Evolutionary conservation across 345 rosid genomes (phyloP).

Genomic region (Rubroshorea leprosula): DNA sequence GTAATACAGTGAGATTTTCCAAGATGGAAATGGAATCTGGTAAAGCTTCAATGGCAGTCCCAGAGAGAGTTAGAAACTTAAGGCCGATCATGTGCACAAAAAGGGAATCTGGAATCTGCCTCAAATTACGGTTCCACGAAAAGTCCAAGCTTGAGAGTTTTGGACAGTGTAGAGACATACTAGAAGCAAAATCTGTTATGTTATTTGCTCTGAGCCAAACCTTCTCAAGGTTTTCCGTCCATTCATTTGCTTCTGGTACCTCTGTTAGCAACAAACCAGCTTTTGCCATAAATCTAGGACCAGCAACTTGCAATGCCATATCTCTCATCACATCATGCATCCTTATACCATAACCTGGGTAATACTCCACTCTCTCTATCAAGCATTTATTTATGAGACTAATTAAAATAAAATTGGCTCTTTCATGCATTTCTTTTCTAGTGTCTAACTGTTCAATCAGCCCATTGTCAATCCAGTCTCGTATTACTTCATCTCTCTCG

Average conservation of each 20-base stretch:
- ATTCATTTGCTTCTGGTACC: conserved; percentile 5
- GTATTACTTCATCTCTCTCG: conserved; percentile 9
- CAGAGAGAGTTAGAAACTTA: conserved; percentile 22
- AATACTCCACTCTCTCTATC: conserved; percentile 2
- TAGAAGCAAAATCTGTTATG: not conserved
- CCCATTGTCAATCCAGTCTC: conserved; percentile 17
- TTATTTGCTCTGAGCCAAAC: not conserved
- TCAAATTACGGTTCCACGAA: not conserved
- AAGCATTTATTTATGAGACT: conserved; percentile 16
- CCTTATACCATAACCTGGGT: conserved; percentile 22
- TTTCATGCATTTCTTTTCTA: conserved; percentile 1
- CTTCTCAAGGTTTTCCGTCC: conserved; percentile 15
- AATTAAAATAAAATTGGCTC: conserved; percentile 15
- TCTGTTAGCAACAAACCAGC: conserved; percentile 9
- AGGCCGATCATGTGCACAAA: conserved; percentile 6
- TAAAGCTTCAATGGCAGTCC: not conserved
- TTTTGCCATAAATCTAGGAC: conserved; percentile 14
- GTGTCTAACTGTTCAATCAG: conserved; percentile 7
- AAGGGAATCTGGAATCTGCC: conserved; percentile 8
- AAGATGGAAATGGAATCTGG: conserved; percentile 12
- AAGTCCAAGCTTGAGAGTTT: not conserved
- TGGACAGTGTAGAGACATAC: not conserved
- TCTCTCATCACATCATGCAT: conserved; percentile 24
- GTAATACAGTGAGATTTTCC: not conserved
- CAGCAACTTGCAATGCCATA: conserved; percentile 13